Base-by-base conservation (phyloP, 2,329 filamentous ascomycete species). In the Hortaea sp. region DNA sequence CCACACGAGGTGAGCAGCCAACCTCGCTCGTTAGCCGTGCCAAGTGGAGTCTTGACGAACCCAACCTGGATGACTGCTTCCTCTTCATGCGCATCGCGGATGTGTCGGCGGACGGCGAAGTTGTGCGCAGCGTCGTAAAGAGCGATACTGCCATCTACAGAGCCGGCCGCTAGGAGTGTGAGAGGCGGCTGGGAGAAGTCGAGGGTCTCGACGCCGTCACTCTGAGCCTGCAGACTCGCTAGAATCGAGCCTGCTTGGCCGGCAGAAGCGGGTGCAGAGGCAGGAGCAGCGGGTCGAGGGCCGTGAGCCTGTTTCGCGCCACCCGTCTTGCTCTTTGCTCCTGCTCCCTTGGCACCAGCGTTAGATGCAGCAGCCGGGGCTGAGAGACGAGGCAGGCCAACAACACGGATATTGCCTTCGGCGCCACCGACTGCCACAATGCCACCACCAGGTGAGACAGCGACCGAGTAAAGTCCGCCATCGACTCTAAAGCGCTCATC, bases 401-500 rank as follows among this genome's bases (percentile, higher is more conserved):
- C 77, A 51, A 97, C 78, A 58, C 85, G 85, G 64, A 97, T 84
- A 50, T 85, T 77, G 29, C 92, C 92, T 47, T 83, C 86, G 1
- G 88, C 89, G 49, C 92, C 92, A 47, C 92, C 92, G 0, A 88
- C 86, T 0, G 87, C 90, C 1, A 88, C 80, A 52, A 94, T 84
- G 0, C 83, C 73, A 35, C 87, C 85, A 11, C 79, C 81, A 0
- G 89, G 88, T 5, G 90, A 84, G 53, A 95, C 73, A 12, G 86
- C 88, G 32, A 95, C 78, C 35, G 84, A 88, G 75, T 88, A 97
- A 1, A 98, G 73, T 0, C 92, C 92, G 27, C 90, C 92, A 48
- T 95, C 86, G 42, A 97, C 85, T 30, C 79, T 81, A 69, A 98
- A 98, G 41, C 92, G 82, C 70, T 94, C 86, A 67, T 98, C 92